A percentile compares a stretch with the other conserved stretches of the same genome.
Conservation (phyloP, 2,329 filamentous ascomycete genomes). For the Colletotrichum sp. region DNA sequence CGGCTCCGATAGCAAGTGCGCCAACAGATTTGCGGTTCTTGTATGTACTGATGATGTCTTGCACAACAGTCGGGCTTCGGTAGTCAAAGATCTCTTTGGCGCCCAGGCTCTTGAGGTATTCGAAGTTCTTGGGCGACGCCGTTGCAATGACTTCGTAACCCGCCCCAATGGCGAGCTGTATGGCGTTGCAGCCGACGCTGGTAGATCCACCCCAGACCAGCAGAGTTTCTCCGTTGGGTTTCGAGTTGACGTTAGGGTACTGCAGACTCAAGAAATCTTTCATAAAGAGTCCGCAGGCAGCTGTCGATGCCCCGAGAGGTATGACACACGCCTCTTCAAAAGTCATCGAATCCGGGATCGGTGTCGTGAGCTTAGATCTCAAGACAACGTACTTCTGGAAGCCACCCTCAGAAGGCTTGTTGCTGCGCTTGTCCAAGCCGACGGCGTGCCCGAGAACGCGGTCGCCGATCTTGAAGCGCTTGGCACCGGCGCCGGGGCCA, state of each 20-base stretch:
- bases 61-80: slow-evolving; percentile 31
- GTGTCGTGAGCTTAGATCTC: slow-evolving; percentile 2
- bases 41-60: slow-evolving; percentile 36
- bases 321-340: slow-evolving; percentile 30
- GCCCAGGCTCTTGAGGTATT: slow-evolving; percentile 46
- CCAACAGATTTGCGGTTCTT: slow-evolving; percentile 25
- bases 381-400: slow-evolving; percentile 28
- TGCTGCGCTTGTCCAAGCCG: slow-evolving; percentile 35
- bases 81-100: slow-evolving; percentile 51
- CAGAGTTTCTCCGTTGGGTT: slow-evolving; percentile 24
- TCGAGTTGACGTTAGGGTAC: slow-evolving; percentile 21
- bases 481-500: slow-evolving; percentile 21
- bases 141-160: slow-evolving; percentile 52
- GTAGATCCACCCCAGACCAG: slow-evolving; percentile 55
- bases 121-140: slow-evolving; percentile 47
- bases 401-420: slow-evolving; percentile 28
- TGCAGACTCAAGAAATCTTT: slow-evolving; percentile 26
- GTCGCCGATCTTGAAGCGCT: slow-evolving; percentile 31
- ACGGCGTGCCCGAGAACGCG: slow-evolving; percentile 31
- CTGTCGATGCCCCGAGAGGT: slow-evolving; percentile 32
- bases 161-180: slow-evolving; percentile 48
- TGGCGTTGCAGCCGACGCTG: slow-evolving; percentile 48
- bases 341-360: slow-evolving; percentile 28
- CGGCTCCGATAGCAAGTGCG: slow-evolving; percentile 10
- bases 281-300: slow-evolving; percentile 28